Conservation (phyloP, 768 basidiomycete genomes). For the Trametes cinnabarina region DNA sequence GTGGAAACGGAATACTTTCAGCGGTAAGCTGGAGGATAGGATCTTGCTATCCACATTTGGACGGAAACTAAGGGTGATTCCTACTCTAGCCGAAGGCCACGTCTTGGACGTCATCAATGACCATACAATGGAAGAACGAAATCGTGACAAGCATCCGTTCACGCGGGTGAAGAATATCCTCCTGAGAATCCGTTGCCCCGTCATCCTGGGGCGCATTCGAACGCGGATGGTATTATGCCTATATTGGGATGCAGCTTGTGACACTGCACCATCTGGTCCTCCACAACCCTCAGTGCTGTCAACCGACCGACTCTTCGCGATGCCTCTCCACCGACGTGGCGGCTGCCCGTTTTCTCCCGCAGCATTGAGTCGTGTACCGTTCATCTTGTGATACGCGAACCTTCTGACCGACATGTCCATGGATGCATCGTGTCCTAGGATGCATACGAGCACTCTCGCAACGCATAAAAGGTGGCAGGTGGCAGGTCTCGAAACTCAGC, state of each 20-base stretch:
- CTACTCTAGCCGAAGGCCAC: neutral
- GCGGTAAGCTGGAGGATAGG: neutral
- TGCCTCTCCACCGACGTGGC: neutral
- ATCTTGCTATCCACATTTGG: neutral
- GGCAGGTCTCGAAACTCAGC: neutral
- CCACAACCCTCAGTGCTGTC: neutral
- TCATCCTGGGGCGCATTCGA: neutral
- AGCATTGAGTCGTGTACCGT: slow-evolving; percentile 2
- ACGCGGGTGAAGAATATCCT: neutral
- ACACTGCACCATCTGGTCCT: neutral
- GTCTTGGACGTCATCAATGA: slow-evolving; percentile 1
- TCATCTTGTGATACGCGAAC: slow-evolving; percentile 6
- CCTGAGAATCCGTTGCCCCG: neutral
- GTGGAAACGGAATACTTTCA: neutral
- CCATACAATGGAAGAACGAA: neutral
- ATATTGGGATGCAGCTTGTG: slow-evolving; percentile 2
- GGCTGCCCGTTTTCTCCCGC: slow-evolving; percentile 12
- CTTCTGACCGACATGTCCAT: neutral
- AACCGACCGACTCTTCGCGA: slow-evolving; percentile 10
- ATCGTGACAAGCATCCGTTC: slow-evolving; percentile 2
- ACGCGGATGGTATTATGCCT: neutral
- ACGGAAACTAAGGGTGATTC: neutral
- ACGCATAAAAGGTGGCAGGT: slow-evolving; percentile 5
- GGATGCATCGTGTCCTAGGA: neutral
- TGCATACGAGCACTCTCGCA: neutral